Evolutionary conservation across 192 early-diverging fungal species (phyloP), one percentile per base, ranked within the genome.

Genomic region (Phycomyces nitens): DNA sequence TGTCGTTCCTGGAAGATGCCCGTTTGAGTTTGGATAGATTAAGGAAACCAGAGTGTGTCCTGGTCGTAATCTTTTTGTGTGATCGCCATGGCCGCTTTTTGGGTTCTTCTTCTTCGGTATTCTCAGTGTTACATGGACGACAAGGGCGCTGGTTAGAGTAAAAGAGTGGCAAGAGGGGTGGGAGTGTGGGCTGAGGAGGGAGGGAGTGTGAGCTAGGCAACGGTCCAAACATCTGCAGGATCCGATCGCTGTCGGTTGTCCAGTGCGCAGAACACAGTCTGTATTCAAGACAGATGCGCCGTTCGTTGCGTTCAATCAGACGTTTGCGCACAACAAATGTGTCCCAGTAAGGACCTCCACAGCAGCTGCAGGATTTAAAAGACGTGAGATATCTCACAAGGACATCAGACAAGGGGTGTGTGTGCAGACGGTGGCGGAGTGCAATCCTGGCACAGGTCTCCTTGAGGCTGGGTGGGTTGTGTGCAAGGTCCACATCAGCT

Each of bases 281-380:
- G 66, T 90, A 91, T 71, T 93, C 89, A 15, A 89, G 64, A 23
- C 85, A 72, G 15, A 75, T 47, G 39, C 69, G 69, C n/a, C 70
- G 58, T 6, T 84, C 82, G 34, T 74, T 73, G 34, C 85, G 83
- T 44, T 87, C 85, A 44, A 89, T 82, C 24, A 84, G 78, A 24
- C 84, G 79, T 23, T 85, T 79, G 44, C 91, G 83, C 50, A 77
- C 77, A 7, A 82, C 76, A 65, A 58, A 82, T n/a, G 64, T 64
- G 16, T 92, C 90, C 68, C 90, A 89, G 56, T 89, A 92, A 18
- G 93, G 93, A 12, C 91, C 92, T 5, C 73, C 69, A 68, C 93
- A 95, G 75, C 86, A 89, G 14, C 86, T 79, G 68, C 93, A 95
- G 15, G 61, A 34, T 12, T 75, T 72, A 0, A 79, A 81, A 20